These are phyloP conservation scores for Usnea hakonensis DNA, from an alignment of 495 filamentous ascomycete genomes.

Conservation along the genomic window DNA sequence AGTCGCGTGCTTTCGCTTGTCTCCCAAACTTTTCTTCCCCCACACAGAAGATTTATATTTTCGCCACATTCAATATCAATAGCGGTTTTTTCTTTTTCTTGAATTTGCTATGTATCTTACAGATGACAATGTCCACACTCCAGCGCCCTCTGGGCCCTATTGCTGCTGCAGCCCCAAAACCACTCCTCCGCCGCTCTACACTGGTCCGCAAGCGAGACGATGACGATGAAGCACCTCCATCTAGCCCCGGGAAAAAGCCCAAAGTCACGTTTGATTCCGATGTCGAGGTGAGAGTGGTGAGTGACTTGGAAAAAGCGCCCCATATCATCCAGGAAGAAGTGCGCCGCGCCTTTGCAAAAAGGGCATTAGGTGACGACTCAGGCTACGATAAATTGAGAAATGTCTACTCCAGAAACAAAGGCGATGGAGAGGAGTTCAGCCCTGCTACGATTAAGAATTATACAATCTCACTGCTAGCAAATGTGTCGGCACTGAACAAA, in stretches of 20 bases:
- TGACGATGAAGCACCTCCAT: constrained; percentile 34
- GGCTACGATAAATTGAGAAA: constrained; percentile 68
- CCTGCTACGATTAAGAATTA: constrained; percentile 59
- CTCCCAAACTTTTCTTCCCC: background rate
- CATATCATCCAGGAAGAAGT: constrained; percentile 63
- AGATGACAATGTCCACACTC: constrained; percentile 2
- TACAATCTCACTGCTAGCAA: constrained; percentile 67
- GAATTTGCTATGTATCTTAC: constrained; percentile 7
- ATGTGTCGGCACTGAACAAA: constrained; percentile 60
- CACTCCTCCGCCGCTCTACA: constrained; percentile 18
- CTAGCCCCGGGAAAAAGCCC: constrained; percentile 45
- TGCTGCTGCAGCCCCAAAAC: constrained; percentile 10
- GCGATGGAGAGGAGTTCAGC: constrained; percentile 41
- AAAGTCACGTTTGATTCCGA: constrained; percentile 73
- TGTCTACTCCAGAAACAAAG: constrained; percentile 47
- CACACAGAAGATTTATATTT: background rate
- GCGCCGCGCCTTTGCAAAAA: constrained; percentile 59
- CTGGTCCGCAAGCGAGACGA: constrained; percentile 26
- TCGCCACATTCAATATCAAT: background rate
- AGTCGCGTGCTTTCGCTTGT: constrained; percentile 1
- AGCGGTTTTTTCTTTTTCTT: background rate
- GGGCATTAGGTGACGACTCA: constrained; percentile 58
- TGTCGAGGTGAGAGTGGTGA: constrained; percentile 53
- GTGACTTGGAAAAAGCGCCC: constrained; percentile 52
- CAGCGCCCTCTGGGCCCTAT: constrained; percentile 6